Evolutionary conservation across 495 filamentous ascomycete species (phyloP).

Genomic region (Pseudomonodictys pantanalensis): DNA sequence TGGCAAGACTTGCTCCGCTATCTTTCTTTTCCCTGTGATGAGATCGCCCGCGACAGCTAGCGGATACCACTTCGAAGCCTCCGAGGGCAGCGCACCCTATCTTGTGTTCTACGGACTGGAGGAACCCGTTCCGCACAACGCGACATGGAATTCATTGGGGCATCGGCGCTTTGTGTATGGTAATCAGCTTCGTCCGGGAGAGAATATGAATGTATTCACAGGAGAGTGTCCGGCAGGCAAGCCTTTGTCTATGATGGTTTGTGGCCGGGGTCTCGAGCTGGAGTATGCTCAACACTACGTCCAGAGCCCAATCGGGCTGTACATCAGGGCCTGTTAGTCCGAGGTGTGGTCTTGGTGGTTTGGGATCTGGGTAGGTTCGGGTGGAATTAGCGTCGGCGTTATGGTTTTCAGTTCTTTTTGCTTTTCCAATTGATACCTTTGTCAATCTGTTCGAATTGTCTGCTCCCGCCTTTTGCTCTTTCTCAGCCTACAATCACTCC

Average conservation of each 20-base stretch:
- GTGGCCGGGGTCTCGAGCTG: constrained; percentile 53
- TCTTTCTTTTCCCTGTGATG: constrained; percentile 63
- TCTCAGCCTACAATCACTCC: too few species aligned
- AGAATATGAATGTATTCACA: not conserved
- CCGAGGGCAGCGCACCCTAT: constrained; percentile 37
- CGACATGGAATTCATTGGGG: constrained; percentile 4
- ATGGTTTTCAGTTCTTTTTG: too few species aligned
- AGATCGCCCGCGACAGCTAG: constrained; percentile 39
- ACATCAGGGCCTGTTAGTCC: constrained; percentile 55
- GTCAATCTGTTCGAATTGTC: too few species aligned
- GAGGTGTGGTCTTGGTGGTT: too few species aligned
- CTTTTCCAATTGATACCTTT: too few species aligned
- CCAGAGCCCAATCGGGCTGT: constrained; percentile 62
- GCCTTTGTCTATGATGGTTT: constrained; percentile 52
- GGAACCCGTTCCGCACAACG: constrained; percentile 47
- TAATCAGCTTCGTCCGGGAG: not conserved
- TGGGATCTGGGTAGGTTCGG: too few species aligned
- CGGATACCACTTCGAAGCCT: constrained; percentile 47
- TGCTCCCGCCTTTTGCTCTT: too few species aligned
- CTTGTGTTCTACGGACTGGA: constrained; percentile 41
- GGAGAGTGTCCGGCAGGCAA: constrained; percentile 52
- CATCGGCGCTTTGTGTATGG: not conserved
- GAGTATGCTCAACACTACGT: constrained; percentile 64
- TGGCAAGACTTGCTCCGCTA: constrained; percentile 60
- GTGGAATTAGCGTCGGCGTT: too few species aligned